These are phyloP conservation scores for Paralagenidium karlingii DNA, from an alignment of 352 stramenopile genomes.

Conservation along the genomic window DNA sequence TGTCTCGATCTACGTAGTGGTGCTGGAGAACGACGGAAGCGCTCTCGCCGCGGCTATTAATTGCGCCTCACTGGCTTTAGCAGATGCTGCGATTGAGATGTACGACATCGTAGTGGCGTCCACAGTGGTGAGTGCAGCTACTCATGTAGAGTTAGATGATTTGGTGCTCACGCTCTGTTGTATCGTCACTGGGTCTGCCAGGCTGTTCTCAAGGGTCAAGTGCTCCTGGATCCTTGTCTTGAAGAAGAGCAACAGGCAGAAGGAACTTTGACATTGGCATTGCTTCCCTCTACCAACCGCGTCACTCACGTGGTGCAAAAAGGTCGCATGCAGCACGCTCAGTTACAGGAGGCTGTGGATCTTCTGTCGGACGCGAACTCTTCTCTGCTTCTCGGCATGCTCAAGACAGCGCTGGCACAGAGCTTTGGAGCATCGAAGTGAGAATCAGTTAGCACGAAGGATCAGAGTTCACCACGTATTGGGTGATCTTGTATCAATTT, in stretches of 20 bases:
- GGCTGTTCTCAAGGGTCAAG: slow-evolving; percentile 30
- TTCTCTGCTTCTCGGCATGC: no score
- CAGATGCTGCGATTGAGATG: slow-evolving; percentile 86
- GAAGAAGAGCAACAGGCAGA: slow-evolving; percentile 49
- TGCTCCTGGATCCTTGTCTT: slow-evolving; percentile 60
- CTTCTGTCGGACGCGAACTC: slow-evolving; percentile 80
- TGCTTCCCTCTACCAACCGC: slow-evolving; percentile 73
- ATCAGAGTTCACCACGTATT: no score
- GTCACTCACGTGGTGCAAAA: slow-evolving; percentile 84
- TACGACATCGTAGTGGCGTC: slow-evolving; percentile 81
- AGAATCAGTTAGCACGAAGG: no score
- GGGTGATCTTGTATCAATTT: no score
- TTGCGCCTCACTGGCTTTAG: slow-evolving; percentile 77
- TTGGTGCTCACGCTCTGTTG: background rate
- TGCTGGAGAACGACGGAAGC: slow-evolving; percentile 77
- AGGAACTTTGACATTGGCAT: slow-evolving; percentile 61
- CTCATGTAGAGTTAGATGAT: background rate
- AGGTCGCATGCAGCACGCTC: slow-evolving; percentile 55
- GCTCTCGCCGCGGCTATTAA: slow-evolving; percentile 76
- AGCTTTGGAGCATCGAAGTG: no score
- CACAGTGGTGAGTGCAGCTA: slow-evolving; percentile 24
- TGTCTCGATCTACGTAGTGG: slow-evolving; percentile 79
- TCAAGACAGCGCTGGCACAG: no score
- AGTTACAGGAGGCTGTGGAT: slow-evolving; percentile 78
- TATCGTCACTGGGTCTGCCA: slow-evolving; percentile 5